phyloP scores from a whole-genome alignment of 306 rosid species.

The Malus sieversii region DNA sequence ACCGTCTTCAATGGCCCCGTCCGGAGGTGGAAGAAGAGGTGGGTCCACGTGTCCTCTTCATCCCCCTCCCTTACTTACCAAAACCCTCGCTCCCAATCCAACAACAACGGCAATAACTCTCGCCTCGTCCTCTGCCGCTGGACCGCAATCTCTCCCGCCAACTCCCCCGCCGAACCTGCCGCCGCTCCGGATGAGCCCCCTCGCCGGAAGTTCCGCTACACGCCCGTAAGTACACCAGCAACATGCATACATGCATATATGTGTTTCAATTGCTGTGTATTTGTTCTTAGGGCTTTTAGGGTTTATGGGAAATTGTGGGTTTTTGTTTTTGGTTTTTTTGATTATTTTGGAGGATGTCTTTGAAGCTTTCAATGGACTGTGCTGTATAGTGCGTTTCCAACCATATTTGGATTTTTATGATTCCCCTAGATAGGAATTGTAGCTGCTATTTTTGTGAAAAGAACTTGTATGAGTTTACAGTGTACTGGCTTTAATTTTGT shows the following conservation, averaged over 20 bases:
- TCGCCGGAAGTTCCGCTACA: conserved; percentile 82
- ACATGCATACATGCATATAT: background rate
- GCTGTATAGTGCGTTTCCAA: background rate
- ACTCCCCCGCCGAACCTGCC: conserved; percentile 9
- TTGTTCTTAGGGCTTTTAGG: conserved; percentile 3
- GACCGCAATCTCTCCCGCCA: conserved; percentile 53
- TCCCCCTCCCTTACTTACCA: conserved; percentile 24
- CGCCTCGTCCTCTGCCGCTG: conserved; percentile 89
- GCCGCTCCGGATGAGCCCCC: conserved; percentile 62
- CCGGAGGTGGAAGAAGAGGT: conserved; percentile 90
- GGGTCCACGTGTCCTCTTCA: conserved; percentile 63
- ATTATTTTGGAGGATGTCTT: background rate
- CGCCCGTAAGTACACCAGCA: conserved; percentile 51
- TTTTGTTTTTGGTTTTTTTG: background rate
- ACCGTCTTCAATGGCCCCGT: conserved; percentile 92
- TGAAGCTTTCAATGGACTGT: background rate
- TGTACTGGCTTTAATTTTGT: background rate
- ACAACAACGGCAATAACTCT: conserved; percentile 27
- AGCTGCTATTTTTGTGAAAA: background rate
- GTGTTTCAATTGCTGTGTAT: background rate
- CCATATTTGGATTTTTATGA: background rate
- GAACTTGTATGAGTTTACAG: background rate
- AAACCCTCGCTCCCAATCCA: conserved; percentile 32
- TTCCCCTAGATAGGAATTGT: background rate
- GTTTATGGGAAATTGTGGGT: background rate